A percentile compares a stretch with the other conserved stretches of the same genome.
These are phyloP conservation scores for Aulographum hederae DNA, from an alignment of 2,329 filamentous ascomycete genomes.

Conservation along the genomic window DNA sequence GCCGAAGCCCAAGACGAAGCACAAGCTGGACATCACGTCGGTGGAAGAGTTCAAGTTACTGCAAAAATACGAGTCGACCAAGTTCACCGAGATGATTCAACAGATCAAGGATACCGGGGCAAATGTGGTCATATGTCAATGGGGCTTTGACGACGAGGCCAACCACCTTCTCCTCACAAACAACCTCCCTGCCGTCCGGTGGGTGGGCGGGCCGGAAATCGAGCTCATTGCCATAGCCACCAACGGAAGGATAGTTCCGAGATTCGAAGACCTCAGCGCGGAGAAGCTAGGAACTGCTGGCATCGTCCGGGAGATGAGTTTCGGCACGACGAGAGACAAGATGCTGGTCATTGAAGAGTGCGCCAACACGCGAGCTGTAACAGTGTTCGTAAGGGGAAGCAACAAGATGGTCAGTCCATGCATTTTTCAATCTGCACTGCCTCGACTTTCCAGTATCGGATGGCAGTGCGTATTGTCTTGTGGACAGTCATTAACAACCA, in stretches of 20 bases:
- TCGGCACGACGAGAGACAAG: conserved; percentile 95
- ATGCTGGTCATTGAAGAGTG: conserved; percentile 99
- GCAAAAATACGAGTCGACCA: conserved; percentile 86
- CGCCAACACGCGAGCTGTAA: conserved; percentile 91
- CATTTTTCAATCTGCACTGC: conserved; percentile 2
- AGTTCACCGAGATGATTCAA: conserved; percentile 97
- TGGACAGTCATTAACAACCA: conserved; percentile 1
- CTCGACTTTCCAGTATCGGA: conserved; percentile 5
- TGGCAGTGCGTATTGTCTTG: not conserved
- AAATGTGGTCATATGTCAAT: conserved; percentile 96
- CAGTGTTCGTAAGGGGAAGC: conserved; percentile 87
- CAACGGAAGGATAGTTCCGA: conserved; percentile 90
- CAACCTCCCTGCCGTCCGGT: conserved; percentile 83
- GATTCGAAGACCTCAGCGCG: conserved; percentile 82
- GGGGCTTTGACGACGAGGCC: conserved; percentile 98
- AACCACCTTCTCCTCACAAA: conserved; percentile 96
- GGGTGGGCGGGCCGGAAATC: conserved; percentile 96
- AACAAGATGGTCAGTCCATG: conserved; percentile 92
- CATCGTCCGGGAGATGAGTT: conserved; percentile 83
- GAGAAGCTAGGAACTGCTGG: conserved; percentile 87
- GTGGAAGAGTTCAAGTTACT: conserved; percentile 98
- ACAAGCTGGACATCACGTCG: conserved; percentile 92
- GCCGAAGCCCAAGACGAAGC: conserved; percentile 98
- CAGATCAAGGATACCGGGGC: conserved; percentile 96
- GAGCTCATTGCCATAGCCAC: conserved; percentile 97